Evolutionary conservation across 1,284 basidiomycete species (phyloP), one percentile per base, ranked within the genome.

Genomic region (Trametes pubescens): DNA sequence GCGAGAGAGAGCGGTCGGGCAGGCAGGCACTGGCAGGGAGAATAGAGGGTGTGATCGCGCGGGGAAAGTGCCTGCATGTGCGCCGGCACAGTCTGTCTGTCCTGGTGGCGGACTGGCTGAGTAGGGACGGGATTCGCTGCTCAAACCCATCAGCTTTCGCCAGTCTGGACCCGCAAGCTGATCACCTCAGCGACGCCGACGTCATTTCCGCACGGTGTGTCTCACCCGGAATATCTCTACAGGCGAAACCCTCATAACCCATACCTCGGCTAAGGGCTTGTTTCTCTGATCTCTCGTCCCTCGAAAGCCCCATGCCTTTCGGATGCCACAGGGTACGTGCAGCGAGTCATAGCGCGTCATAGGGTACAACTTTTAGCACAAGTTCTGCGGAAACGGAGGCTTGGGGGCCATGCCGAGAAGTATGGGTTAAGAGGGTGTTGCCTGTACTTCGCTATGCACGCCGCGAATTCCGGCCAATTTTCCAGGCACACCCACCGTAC

Each of bases 131-230:
- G 48, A 58, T 26, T 18, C 44, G 32, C n/a, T 14, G 21, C 32
- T 21, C 16, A 35, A n/a, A 9, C 26, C n/a, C 18, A 37, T 35
- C 26, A 52, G 37, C 13, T 8, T 32, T 18, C 11, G 22, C 48
- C 37, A 26, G 57, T 24, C 58, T 26, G 22, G 40, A 43, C 48
- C 29, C 58, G 18, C 58, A 10, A 11, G 10, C 44, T 58, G 58
- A 60, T 60, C 59, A 60, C 59, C 59, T 61, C 59, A 61, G 59
- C 59, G 52, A 55, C 52, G 47, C 60, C 22, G 60, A 61, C 60
- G 60, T 61, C 60, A 61, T 56, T 13, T 16, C 18, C 18, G 6
- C 40, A 13, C 40, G 18, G 40, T 16, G 40, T 16, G 37, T 38
- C 37, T 38, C 10, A 13, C 18, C 38, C 35, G 46, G 35, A 29